Conservation (phyloP, 345 rosid genomes). For the Dovyalis caffra region DNA sequence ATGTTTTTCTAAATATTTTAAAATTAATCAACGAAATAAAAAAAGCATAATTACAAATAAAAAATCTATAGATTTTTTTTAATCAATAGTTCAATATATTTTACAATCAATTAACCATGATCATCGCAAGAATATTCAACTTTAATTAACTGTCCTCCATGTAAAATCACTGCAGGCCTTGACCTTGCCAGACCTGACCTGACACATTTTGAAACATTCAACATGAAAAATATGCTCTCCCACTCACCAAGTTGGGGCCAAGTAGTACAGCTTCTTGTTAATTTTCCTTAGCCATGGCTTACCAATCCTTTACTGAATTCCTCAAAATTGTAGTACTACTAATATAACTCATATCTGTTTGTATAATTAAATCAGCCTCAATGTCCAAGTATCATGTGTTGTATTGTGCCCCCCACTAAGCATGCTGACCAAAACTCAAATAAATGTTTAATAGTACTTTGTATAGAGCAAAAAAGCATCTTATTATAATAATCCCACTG, state of each 20-base stretch:
- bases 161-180: too few species aligned
- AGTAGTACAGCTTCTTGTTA: neutral
- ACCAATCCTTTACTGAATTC: neutral
- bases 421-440: neutral
- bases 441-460: neutral
- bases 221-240: neutral
- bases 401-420: neutral
- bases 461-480: neutral
- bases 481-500: neutral
- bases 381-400: neutral
- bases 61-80: too few species aligned
- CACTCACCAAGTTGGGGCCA: neutral
- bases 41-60: too few species aligned
- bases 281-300: neutral
- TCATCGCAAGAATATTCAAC: too few species aligned
- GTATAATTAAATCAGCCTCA: neutral
- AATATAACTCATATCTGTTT: neutral
- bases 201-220: neutral
- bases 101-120: too few species aligned
- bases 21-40: too few species aligned
- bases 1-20: too few species aligned
- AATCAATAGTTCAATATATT: too few species aligned
- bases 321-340: neutral
- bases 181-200: too few species aligned
- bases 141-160: too few species aligned